These are phyloP conservation scores for Linnemannia schmuckeri DNA, from an alignment of 192 early-diverging fungal species.

Conservation along the genomic window DNA sequence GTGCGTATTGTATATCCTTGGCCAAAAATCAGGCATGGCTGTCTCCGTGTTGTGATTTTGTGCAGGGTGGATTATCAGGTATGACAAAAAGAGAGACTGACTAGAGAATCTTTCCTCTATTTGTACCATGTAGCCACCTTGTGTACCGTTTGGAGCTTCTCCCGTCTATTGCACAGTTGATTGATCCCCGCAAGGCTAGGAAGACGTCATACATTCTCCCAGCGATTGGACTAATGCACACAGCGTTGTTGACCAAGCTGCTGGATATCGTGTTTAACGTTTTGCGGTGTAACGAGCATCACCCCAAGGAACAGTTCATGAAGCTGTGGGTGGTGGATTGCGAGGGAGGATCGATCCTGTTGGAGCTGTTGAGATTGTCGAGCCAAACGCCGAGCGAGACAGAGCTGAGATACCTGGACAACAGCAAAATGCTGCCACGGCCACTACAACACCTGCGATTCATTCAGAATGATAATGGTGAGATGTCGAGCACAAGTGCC, in stretches of 20 bases:
- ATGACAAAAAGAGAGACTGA: not conserved
- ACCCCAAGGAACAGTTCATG: constrained; percentile 56
- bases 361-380: constrained; percentile 40
- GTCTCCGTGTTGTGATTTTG: not conserved
- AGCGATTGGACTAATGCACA: constrained; percentile 30
- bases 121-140: constrained; percentile 25
- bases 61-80: not conserved
- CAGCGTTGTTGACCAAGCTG: constrained; percentile 42
- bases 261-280: constrained; percentile 54
- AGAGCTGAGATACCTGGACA: constrained; percentile 32
- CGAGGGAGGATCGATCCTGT: constrained; percentile 44
- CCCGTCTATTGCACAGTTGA: constrained; percentile 49
- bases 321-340: constrained; percentile 55
- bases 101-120: constrained; percentile 10
- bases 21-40: too few species aligned
- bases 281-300: constrained; percentile 50
- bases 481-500: not conserved
- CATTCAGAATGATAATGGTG: constrained; percentile 21
- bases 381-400: constrained; percentile 8
- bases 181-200: constrained; percentile 35
- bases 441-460: constrained; percentile 48
- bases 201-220: constrained; percentile 42
- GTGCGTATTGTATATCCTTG: not conserved
- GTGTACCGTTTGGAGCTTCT: constrained; percentile 44
- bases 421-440: constrained; percentile 36